Evolutionary conservation across 805 yeast genomes (phyloP), one percentile per base, ranked within the genome.

Genomic region (Komagataella populi): DNA sequence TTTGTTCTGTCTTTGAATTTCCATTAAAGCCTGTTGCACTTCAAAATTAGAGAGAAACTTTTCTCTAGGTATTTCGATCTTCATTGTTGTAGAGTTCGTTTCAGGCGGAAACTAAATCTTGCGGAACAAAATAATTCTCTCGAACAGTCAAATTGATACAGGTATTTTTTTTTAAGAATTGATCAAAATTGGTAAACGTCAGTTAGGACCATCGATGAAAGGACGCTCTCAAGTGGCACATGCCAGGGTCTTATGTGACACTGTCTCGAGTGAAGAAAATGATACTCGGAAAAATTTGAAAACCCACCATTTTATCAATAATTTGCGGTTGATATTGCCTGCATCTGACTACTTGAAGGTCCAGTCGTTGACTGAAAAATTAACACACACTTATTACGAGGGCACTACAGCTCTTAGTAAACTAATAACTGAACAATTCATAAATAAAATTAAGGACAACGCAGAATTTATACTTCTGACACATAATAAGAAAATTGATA

Each of bases 21-120:
- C 76, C 10, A 66, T 62, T 45, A 84, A 63, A 54, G 81, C 85
- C 49, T 71, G 67, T 47, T 71, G 66, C 1, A 84, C 89, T 63
- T 84, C 93, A 55, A 66, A 76, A 61, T 84, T 81, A 47, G 87
- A 76, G 43, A 85, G 67, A 53, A 84, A 70, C 52, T 76, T 73
- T 47, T 80, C 84, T 53, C 88, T 65, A 45, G 71, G 66, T 23
- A 65, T 70, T 50, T 74, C 71, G 47, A 81, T 66, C 70, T 79
- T 54, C 18, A 36, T 8, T 5, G 6, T 22, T 17, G 36, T 39
- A 39, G n/a, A 36, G 23, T 22, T 23, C 20, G 36, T n/a, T 16
- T 46, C 14, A 17, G 23, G 17, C 22, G 17, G 12, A 46, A 23
- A 46, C 14, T 12, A 46, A 46, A 24, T 23, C 22, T 14, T 22